Conservation (phyloP, 179 eudicot genomes). For the Silene vulgaris region DNA sequence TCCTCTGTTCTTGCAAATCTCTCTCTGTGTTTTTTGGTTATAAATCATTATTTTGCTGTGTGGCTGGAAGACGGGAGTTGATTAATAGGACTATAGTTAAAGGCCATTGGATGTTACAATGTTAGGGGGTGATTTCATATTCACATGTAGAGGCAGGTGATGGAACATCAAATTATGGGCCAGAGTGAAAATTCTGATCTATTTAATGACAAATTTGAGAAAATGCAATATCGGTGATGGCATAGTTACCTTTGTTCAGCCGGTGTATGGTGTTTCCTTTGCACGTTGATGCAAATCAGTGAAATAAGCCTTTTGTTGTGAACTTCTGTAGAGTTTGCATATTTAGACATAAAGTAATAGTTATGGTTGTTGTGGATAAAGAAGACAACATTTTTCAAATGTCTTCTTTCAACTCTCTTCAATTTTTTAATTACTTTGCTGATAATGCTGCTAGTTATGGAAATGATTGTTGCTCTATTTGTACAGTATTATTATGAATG, state of each 20-base stretch:
- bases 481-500: conserved; percentile 79
- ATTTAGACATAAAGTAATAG: background rate
- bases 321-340: background rate
- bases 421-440: background rate
- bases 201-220: background rate
- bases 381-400: background rate
- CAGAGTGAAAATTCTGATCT: background rate
- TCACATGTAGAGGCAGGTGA: conserved; percentile 7
- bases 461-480: conserved; percentile 24
- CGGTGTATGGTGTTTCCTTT: background rate
- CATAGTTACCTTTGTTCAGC: conserved; percentile 8
- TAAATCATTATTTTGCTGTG: background rate
- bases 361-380: background rate
- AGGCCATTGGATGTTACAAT: background rate
- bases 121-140: background rate
- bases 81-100: background rate
- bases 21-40: background rate
- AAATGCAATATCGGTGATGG: too few species aligned
- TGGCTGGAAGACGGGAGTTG: background rate
- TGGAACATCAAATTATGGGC: background rate
- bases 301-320: background rate
- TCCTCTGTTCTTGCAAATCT: background rate
- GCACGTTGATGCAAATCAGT: background rate
- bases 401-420: background rate
- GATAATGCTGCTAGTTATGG: conserved; percentile 12